A percentile compares a stretch with the other conserved stretches of the same genome.
These are phyloP conservation scores for Lanmaoa rubissima DNA, from an alignment of 768 basidiomycete species.

Conservation along the genomic window DNA sequence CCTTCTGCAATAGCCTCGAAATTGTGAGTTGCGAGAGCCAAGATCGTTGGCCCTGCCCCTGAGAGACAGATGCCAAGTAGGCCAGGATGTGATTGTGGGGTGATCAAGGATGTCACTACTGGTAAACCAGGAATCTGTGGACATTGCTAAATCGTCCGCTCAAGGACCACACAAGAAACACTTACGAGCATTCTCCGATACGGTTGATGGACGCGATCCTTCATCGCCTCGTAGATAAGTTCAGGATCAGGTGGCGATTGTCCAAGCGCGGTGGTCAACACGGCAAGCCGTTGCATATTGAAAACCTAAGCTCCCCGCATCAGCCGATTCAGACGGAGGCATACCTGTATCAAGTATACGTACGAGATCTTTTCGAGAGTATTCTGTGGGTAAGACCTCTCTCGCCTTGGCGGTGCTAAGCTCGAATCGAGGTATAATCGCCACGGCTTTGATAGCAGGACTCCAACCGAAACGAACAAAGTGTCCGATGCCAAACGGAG, in stretches of 20 bases:
- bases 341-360: neutral
- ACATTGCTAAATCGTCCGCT: neutral
- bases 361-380: slow-evolving; percentile 90
- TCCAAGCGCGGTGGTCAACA: slow-evolving; percentile 90
- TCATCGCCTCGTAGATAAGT: slow-evolving; percentile 99
- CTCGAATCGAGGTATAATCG: slow-evolving; percentile 94
- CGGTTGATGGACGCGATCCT: slow-evolving; percentile 96
- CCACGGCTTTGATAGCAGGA: slow-evolving; percentile 81
- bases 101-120: slow-evolving; percentile 85
- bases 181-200: slow-evolving; percentile 85
- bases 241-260: slow-evolving; percentile 90
- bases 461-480: slow-evolving; percentile 90
- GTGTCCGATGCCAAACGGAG: slow-evolving; percentile 90
- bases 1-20: slow-evolving; percentile 86
- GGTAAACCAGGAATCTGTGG: slow-evolving; percentile 91
- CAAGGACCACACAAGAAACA: slow-evolving; percentile 9
- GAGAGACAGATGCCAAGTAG: slow-evolving; percentile 96
- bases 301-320: slow-evolving; percentile 68
- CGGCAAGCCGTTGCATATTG: slow-evolving; percentile 94
- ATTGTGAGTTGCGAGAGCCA: slow-evolving; percentile 85
- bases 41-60: slow-evolving; percentile 95
- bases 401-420: slow-evolving; percentile 94
- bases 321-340: neutral
- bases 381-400: slow-evolving; percentile 78
- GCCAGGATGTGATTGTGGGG: slow-evolving; percentile 89